phyloP scores from a whole-genome alignment of 2,329 filamentous ascomycete genomes.

The Ophiostoma triangulosporum region DNA sequence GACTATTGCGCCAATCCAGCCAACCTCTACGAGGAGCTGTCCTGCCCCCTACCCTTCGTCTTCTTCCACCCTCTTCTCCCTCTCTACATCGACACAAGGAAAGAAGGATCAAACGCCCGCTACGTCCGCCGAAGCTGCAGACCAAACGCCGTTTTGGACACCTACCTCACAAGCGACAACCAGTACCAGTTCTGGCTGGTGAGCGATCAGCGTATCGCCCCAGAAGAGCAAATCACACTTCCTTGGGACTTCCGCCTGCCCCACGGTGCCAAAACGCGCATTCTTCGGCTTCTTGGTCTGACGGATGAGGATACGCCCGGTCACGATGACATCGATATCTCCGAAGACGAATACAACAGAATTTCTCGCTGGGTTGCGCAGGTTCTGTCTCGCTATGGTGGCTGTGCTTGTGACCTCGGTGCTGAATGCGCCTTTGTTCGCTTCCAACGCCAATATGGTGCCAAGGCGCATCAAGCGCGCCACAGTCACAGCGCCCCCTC shows the following conservation, averaged over 20 bases:
- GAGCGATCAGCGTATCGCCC: conserved; percentile 60
- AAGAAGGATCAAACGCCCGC: conserved; percentile 72
- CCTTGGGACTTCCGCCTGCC: conserved; percentile 55
- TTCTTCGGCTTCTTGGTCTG: conserved; percentile 46
- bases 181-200: conserved; percentile 91
- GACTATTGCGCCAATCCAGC: conserved; percentile 54
- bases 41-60: conserved; percentile 56
- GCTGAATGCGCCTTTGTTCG: conserved; percentile 49
- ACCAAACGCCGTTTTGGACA: conserved; percentile 80
- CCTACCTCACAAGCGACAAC: conserved; percentile 61
- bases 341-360: conserved; percentile 44
- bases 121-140: conserved; percentile 87
- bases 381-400: conserved; percentile 64
- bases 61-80: conserved; percentile 82
- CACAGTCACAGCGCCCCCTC: conserved; percentile 28
- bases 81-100: conserved; percentile 82
- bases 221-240: conserved; percentile 49
- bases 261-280: conserved; percentile 38
- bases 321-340: conserved; percentile 39
- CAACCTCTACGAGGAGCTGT: conserved; percentile 56
- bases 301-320: conserved; percentile 41
- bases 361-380: conserved; percentile 53
- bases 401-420: conserved; percentile 59
- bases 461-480: neutral
- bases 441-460: conserved; percentile 42